Conservation (phyloP, 495 filamentous ascomycete species). For the Astrothelium subdiscretum region DNA sequence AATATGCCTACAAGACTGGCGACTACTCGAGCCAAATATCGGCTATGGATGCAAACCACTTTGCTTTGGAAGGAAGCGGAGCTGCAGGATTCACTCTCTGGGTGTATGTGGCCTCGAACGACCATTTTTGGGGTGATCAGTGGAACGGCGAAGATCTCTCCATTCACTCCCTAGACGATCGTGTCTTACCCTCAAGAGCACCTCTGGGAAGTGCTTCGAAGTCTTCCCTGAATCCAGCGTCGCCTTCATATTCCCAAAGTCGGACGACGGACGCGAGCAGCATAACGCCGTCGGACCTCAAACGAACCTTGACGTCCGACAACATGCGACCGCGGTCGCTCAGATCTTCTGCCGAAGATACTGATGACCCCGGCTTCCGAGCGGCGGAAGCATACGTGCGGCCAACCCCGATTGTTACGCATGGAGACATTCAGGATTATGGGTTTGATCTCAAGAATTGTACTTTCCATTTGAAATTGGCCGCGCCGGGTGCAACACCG, state of each 20-base stretch:
- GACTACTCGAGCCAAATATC: slow-evolving; percentile 87
- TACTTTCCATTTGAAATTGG: slow-evolving; percentile 26
- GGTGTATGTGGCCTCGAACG: slow-evolving; percentile 75
- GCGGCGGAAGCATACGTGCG: slow-evolving; percentile 88
- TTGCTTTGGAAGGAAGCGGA: slow-evolving; percentile 69
- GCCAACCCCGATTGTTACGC: slow-evolving; percentile 65
- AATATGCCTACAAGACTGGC: slow-evolving; percentile 90
- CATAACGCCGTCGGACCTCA: slow-evolving; percentile 58
- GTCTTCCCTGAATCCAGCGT: slow-evolving; percentile 37
- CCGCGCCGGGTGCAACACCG: slow-evolving; percentile 22
- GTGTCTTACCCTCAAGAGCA: slow-evolving; percentile 42
- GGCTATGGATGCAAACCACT: slow-evolving; percentile 96
- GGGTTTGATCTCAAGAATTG: slow-evolving; percentile 53
- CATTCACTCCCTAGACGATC: slow-evolving; percentile 76
- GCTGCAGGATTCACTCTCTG: slow-evolving; percentile 81
- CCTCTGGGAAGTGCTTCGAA: slow-evolving; percentile 23
- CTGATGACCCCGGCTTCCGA: slow-evolving; percentile 57
- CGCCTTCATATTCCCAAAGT: slow-evolving; percentile 47
- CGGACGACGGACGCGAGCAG: slow-evolving; percentile 33
- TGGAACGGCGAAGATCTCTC: slow-evolving; percentile 98
- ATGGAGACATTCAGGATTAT: slow-evolving; percentile 53
- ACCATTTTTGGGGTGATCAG: slow-evolving; percentile 80
- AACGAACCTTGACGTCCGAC: slow-evolving; percentile 48
- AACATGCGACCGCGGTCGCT: slow-evolving; percentile 33
- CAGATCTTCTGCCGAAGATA: slow-evolving; percentile 40